Base-by-base conservation (phyloP, 805 yeast species). In the Pichia californica region DNA sequence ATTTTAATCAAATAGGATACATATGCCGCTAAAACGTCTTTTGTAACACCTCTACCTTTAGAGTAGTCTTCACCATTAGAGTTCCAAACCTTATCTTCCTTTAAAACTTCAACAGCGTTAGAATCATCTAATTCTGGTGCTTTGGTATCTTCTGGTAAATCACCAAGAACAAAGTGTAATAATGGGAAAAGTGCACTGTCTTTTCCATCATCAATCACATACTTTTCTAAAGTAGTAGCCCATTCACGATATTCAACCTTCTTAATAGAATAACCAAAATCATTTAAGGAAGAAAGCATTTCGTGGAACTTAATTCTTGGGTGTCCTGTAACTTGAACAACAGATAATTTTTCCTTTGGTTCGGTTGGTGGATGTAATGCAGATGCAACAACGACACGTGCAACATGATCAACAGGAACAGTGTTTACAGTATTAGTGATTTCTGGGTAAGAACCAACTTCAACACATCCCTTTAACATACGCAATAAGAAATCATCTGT, bases 331-430 rank as follows among this genome's bases (percentile, higher is more conserved):
- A 93, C 97, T 36, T 93, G 99, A 2, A 88, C 88, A 33, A 94
- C 99, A 1, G 81, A 57, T 21, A 63, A 46, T 13, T 45, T 67
- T 34, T 80, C 65, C 39, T 67, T 71, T 14, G 68, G 68, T 2
- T 54, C 55, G 31, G 57, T 56, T 20, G 93, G 85, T 23, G 95
- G 91, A 55, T 78, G 77, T 49, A 93, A 71, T 0, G 96, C 83
- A 23, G 93, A 68, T 2, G 98, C 87, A 40, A 81, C 86, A 21
- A 82, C 85, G 20, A 88, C 86, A 37, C 95, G 76, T 1, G 99
- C 98, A 52, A 93, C 99, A 58, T 93, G 99, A 56, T 94, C 97
- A 35, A 93, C 99, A 3, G 99, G 99, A 19, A 88, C 97, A 84
- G 89, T 88, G 65, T 93, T 93, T 31, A 91, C 95, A 37, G 81